These are phyloP conservation scores for Aspergillus sojae DNA, from an alignment of 2,329 filamentous ascomycete species.

Conservation along the genomic window DNA sequence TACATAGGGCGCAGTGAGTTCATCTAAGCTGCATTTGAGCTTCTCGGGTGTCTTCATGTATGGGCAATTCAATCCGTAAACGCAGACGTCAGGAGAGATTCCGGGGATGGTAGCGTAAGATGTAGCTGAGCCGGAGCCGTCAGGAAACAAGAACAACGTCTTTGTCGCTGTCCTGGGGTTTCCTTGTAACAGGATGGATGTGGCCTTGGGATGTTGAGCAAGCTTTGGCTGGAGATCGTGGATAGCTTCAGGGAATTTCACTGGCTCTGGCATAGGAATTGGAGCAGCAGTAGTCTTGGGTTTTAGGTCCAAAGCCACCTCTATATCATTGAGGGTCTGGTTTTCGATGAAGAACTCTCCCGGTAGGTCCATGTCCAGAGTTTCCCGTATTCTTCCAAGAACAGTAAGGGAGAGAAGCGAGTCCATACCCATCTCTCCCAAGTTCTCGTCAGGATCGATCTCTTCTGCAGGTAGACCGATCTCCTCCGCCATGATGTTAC, in stretches of 20 bases:
- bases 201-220: constrained; percentile 40
- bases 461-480: constrained; percentile 47
- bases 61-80: constrained; percentile 48
- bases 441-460: constrained; percentile 42
- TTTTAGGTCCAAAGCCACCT: constrained; percentile 42
- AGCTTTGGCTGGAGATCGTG: constrained; percentile 11
- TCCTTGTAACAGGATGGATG: constrained; percentile 47
- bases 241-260: constrained; percentile 28
- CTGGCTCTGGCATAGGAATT: constrained; percentile 18
- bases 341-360: constrained; percentile 50
- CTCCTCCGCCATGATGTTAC: constrained; percentile 46
- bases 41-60: constrained; percentile 48
- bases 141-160: constrained; percentile 48
- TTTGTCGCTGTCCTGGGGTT: constrained; percentile 46
- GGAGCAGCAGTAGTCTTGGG: constrained; percentile 30
- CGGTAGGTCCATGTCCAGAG: constrained; percentile 44
- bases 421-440: constrained; percentile 49
- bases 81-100: constrained; percentile 43
- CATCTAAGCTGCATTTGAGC: constrained; percentile 38
- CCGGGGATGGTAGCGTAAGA: constrained; percentile 49
- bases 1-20: constrained; percentile 43
- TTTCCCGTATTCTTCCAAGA: constrained; percentile 48
- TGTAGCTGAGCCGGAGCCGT: constrained; percentile 50
- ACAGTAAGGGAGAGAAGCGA: constrained; percentile 50
- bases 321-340: constrained; percentile 44